Base-by-base conservation (phyloP, 768 basidiomycete genomes). In the Lactifluus rugatus region DNA sequence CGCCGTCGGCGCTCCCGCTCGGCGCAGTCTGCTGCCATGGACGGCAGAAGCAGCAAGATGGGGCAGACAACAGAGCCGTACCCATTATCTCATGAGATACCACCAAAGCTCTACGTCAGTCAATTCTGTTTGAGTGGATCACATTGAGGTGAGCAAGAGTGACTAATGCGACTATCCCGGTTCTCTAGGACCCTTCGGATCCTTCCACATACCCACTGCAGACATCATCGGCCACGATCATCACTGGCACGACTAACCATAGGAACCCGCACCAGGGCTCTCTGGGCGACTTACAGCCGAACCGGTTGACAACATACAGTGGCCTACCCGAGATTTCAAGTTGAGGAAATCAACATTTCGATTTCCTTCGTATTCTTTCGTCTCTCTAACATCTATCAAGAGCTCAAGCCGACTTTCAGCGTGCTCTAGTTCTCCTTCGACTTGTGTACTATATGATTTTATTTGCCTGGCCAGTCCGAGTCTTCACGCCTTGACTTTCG, bases 1-100 rank as follows among this genome's bases (percentile, higher is more conserved):
- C 68, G 48, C 36, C 70, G 62, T 41, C 67, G 65, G 23, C 70
- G 70, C 34, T 60, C 72, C 41, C 61, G 57, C 47, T 46, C 41
- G 17, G 48, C 66, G 32, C 58, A 64, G 7, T 65, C 68, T 19
- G 61, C 64, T 10, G 58, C 66, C 51, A 28, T 21, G 16, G 39
- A 32, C 28, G 44, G 13, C 2, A 42, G 32, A 13, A 52, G 25
- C 4, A 32, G 48, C 16, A 52, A 49, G 2, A 60, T 54, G 58
- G 26, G 19, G 19, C 44, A 19, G 31, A 23, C 14, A 2, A 8
- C 28, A 16, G 28, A 26, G n/a, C 36, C 58, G 14, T 56, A 26
- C 42, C 23, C 60, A 42, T 25, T 47, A n/a, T 17, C 14, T 1
- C 0, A 47, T 16, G 54, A 56, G 26, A 25, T 47, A n/a, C 63